phyloP scores from a whole-genome alignment of 23 red algal genomes.

The Cyanidium caldarium region DNA sequence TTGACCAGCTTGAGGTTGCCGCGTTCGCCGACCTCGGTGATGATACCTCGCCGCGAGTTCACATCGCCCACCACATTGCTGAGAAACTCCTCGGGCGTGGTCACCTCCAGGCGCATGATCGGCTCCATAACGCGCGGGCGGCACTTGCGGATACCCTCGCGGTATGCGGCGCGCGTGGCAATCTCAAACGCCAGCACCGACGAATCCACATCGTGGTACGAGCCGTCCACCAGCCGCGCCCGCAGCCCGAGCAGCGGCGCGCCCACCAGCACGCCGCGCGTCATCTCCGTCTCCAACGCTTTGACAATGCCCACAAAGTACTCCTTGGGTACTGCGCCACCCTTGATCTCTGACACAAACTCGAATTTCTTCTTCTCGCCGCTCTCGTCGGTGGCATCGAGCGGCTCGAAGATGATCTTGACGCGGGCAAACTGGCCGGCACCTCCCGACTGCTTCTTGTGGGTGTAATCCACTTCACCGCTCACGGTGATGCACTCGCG shows the following conservation, averaged over 20 bases:
- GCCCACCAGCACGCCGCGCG: constrained; percentile 69
- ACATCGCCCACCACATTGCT: constrained; percentile 92
- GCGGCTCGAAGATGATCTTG: constrained; percentile 53
- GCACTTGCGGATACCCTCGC: constrained; percentile 64
- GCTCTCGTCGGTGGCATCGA: constrained; percentile 15
- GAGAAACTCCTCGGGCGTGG: constrained; percentile 65
- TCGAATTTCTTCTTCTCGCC: constrained; percentile 33
- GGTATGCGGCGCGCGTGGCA: constrained; percentile 73
- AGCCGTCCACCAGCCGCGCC: constrained; percentile 61
- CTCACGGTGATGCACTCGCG: constrained; percentile 79
- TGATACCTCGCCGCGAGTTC: constrained; percentile 72
- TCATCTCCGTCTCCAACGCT: constrained; percentile 60
- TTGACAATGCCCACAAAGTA: constrained; percentile 86
- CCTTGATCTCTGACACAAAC: constrained; percentile 95
- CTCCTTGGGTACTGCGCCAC: constrained; percentile 83
- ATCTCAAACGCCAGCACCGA: constrained; percentile 99
- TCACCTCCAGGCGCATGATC: constrained; percentile 93
- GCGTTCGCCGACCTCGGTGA: constrained; percentile 64
- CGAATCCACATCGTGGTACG: constrained; percentile 97
- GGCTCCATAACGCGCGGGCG: constrained; percentile 87
- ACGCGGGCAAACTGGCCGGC: constrained; percentile 98
- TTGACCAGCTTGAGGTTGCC: constrained; percentile 64
- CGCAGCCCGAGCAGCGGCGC: constrained; percentile 76
- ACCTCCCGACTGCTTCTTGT: constrained; percentile 99
- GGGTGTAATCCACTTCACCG: constrained; percentile 74